A percentile compares a stretch with the other conserved stretches of the same genome.
Evolutionary conservation across 2,329 filamentous ascomycete genomes (phyloP).

Genomic region (Colletotrichum aenigma): DNA sequence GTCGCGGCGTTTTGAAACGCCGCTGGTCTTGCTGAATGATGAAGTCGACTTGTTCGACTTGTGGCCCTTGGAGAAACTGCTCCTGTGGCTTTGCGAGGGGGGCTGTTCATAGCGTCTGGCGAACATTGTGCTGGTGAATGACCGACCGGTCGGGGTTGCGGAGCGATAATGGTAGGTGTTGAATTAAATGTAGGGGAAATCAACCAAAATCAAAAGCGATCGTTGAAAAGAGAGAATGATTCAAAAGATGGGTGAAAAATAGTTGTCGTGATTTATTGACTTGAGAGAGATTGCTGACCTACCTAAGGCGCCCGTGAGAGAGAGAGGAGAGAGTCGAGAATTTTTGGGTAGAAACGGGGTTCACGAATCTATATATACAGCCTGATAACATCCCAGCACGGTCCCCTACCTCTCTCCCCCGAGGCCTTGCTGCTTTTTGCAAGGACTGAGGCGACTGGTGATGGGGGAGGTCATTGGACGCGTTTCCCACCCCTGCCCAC

Average conservation of each 20-base stretch:
- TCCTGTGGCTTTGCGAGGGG: conserved; percentile 47
- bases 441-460: conserved; percentile 12
- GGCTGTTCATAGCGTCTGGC: conserved; percentile 46
- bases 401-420: neutral
- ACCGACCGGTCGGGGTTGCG: neutral
- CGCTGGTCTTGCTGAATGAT: conserved; percentile 59
- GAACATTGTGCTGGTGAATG: conserved; percentile 46
- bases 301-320: conserved; percentile 33
- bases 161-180: neutral
- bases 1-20: conserved; percentile 61
- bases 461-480: conserved; percentile 16
- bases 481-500: neutral
- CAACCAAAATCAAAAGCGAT: neutral
- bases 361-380: conserved; percentile 16
- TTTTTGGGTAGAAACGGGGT: conserved; percentile 17
- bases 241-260: neutral
- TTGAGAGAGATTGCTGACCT: conserved; percentile 26
- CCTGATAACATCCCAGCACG: conserved; percentile 13
- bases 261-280: neutral
- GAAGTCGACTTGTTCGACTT: conserved; percentile 55
- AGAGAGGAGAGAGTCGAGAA: conserved; percentile 14
- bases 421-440: conserved; percentile 12
- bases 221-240: neutral
- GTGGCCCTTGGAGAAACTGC: conserved; percentile 54
- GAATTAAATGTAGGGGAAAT: neutral